Evolutionary conservation across 1,284 basidiomycete species (phyloP).

Genomic region (Lentinula novae-zelandiae): DNA sequence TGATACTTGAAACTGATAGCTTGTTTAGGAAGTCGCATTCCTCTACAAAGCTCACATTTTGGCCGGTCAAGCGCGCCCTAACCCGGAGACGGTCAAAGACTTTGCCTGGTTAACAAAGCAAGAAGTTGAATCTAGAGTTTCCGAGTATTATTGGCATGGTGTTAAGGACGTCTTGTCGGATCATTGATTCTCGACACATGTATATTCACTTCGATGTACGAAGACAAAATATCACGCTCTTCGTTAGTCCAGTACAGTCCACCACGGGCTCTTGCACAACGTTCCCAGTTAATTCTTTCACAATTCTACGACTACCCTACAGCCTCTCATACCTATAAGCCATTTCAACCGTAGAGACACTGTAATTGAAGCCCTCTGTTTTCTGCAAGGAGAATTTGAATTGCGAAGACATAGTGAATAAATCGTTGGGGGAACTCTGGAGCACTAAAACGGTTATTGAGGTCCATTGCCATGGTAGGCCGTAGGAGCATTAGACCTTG

Average conservation of each 20-base stretch:
- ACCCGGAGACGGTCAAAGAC: constrained; percentile 53
- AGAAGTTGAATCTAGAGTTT: constrained; percentile 70
- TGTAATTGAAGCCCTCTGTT: no score
- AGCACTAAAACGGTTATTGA: no score
- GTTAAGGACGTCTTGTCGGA: constrained; percentile 81
- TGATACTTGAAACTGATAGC: constrained; percentile 4
- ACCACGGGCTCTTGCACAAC: no score
- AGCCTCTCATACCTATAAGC: no score
- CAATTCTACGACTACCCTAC: no score
- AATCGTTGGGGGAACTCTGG: no score
- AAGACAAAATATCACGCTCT: neutral
- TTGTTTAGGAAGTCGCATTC: constrained; percentile 49
- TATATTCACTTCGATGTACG: neutral
- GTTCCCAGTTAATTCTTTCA: no score
- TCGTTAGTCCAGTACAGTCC: neutral
- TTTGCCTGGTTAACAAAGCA: constrained; percentile 91
- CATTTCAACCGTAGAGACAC: no score
- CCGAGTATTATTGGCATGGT: constrained; percentile 68
- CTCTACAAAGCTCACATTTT: constrained; percentile 85
- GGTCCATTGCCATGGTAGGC: no score
- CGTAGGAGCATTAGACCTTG: no score
- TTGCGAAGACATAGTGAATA: no score
- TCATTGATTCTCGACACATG: constrained; percentile 34
- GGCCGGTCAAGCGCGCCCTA: constrained; percentile 66
- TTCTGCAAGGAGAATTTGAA: no score